Base-by-base conservation (phyloP, 139 green algal species). In the Chlamydomonas asymmetrica region DNA sequence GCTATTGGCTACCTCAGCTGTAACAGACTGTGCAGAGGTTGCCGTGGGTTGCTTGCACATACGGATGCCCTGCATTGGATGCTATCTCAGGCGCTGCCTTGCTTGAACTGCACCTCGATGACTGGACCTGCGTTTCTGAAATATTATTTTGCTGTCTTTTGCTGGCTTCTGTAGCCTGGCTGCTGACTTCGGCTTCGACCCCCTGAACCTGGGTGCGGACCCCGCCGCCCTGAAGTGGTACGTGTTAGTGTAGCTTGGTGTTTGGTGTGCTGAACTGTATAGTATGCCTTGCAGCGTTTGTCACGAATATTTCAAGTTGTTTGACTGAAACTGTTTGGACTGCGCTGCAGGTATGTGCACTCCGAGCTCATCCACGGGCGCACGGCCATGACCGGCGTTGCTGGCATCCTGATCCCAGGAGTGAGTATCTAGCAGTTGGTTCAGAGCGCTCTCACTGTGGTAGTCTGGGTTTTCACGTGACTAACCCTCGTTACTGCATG, bases 321-420 rank as follows among this genome's bases (percentile, higher is more conserved):
- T 25, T 67, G n/a, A 8, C 54, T 45, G 78, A 0, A 10, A 4
- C 81, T 43, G 77, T 81, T 75, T 73, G 91, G 5, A 22, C 39
- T 20, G 25, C 25, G 10, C 32, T 43, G 16, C 32, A 77, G 80
- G 81, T 87, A 94, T 74, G 66, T 81, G 70, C 88, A 97, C 74
- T 85, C 94, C 63, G 94, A 98, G 90, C 83, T 98, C 63, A 73
- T 97, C 39, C 92, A 98, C 86, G 73, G 80, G 71, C 89, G 94
- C 73, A 95, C 86, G 67, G 94, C 94, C 60, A 97, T 98, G 94
- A 74, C 87, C 27, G 94, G 74, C 57, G 93, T 95, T 25, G 93
- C 93, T 48, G 94, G 94, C 63, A 97, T 97, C 74, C 40, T 97
- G 18, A 85, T 97, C 80, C 89, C 93, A 39, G 80, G 52, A 60